Base-by-base conservation (phyloP, 1,284 basidiomycete genomes). In the Trichosporon sp. region DNA sequence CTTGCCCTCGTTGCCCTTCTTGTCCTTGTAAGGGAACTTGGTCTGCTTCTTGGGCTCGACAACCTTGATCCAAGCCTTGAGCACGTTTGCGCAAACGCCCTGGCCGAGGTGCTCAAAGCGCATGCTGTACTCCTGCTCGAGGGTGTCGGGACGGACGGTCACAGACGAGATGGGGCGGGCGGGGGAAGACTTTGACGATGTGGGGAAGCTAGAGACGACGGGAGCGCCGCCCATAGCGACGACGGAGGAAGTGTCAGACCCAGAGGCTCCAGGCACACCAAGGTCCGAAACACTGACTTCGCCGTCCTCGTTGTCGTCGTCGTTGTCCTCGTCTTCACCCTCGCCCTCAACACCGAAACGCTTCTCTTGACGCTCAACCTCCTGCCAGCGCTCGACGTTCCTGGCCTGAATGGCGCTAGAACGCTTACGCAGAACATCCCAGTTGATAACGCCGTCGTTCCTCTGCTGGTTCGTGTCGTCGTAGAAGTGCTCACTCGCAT, bases 41-140 rank as follows among this genome's bases (percentile, higher is more conserved):
- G 81, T 85, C 78, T 87, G 86, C 78, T 87, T 88, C 77, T 87
- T 86, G 14, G 87, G 87, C 77, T 88, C 87, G 73, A 88, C 85
- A 66, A 87, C 80, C 77, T 86, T 86, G 78, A 86, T 85, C 86
- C 86, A 86, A 26, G 80, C 84, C 77, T 87, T 87, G 73, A 86
- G 86, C 40, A 88, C 82, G 67, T 85, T 83, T 75, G 87, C 87
- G 80, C 86, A 87, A 7, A 85, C 84, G 48, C 80, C 82, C 77
- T 87, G 86, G 73, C 86, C 86, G 14, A 88, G 79, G 21, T 84
- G 80, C 31, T 78, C 75, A 71, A 84, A 84, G 31, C 76, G 78
- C 64, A 77, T 80, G 78, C 67, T 80, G 78, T 75, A 82, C 75
- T 83, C 85, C 64, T 74, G 72, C 4, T 77, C 76, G 66, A 82